Base-by-base conservation (phyloP, 768 basidiomycete species). In the Stropharia rugosoannulata region DNA sequence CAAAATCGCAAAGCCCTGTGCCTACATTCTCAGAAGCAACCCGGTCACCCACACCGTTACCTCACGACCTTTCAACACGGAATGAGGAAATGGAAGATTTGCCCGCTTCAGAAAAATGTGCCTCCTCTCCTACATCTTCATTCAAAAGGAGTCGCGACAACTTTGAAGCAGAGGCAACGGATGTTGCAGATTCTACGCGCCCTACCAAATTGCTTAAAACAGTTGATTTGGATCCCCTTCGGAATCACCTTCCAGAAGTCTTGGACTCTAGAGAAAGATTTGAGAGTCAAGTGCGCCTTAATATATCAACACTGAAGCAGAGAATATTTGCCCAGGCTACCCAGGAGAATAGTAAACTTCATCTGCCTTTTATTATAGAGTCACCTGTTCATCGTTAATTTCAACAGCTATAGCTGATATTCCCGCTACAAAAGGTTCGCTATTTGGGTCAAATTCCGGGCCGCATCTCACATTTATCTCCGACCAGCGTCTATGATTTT, bases 191-290 rank as follows among this genome's bases (percentile, higher is more conserved):
- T 22, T 53, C 51, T 27, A 65, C 67, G 51, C 66, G 63, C 18
- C 63, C 66, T 50, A 40, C 61, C 9, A 68, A 66, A 50, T 47
- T 56, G 42, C 41, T 54, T 27, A 65, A 63, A 59, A 62, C 59
- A 3, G 59, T 48, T 15, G 57, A 51, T 19, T 16, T 49, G 25
- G 66, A 73, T 61, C 64, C 66, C 25, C 57, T 75, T 40, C 65
- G 74, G 49, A 65, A 72, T 53, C 68, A 70, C 57, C 70, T 74
- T 44, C 72, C 73, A 0, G 71, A 75, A 60, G 62, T 73, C 18
- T 46, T 66, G 6, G 63, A 59, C 53, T 49, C 65, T 27, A 59
- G 62, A 40, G 63, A 72, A 49, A 54, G 57, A n/a, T 63, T 64
- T 37, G 64, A 64, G 27, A 44, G 53, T n/a, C 38, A 41, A 54